These are phyloP conservation scores for Starmerella potacharoeniae DNA, from an alignment of 805 yeast species.

Conservation along the genomic window DNA sequence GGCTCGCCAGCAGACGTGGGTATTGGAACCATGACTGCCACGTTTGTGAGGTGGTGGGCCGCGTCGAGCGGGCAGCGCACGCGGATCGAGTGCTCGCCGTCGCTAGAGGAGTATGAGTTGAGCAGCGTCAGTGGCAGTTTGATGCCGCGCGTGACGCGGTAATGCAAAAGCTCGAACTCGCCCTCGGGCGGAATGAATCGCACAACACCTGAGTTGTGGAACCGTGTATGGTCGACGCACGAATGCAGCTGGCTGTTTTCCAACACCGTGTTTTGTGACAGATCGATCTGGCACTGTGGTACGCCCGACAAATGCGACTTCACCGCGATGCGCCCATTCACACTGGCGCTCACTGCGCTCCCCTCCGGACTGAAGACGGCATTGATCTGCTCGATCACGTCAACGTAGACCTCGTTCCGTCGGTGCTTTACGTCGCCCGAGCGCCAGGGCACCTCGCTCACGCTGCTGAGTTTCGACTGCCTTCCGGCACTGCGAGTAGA, in stretches of 20 bases:
- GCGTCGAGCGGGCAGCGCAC: constrained; percentile 14
- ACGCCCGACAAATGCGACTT: constrained; percentile 65
- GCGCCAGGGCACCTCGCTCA: constrained; percentile 48
- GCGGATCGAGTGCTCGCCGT: constrained; percentile 30
- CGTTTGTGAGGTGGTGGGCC: constrained; percentile 28
- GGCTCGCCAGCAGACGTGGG: constrained; percentile 10
- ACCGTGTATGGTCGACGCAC: constrained; percentile 63
- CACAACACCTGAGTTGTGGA: constrained; percentile 53
- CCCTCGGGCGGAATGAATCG: constrained; percentile 83
- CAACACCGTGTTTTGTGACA: constrained; percentile 44
- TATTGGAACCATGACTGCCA: constrained; percentile 59
- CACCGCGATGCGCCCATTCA: constrained; percentile 64
- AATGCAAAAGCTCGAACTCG: constrained; percentile 69
- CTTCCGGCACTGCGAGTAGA: neutral
- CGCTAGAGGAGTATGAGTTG: constrained; percentile 34
- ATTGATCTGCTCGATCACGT: constrained; percentile 64
- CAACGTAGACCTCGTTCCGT: constrained; percentile 66
- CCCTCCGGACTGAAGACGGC: constrained; percentile 52
- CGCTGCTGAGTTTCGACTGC: constrained; percentile 6
- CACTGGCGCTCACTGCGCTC: constrained; percentile 52
- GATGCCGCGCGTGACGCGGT: constrained; percentile 47
- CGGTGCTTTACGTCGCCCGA: constrained; percentile 59
- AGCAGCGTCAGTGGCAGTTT: constrained; percentile 53
- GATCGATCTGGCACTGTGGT: constrained; percentile 74
- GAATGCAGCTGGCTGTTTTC: constrained; percentile 81